These are phyloP conservation scores for Penicillium waksmanii DNA, from an alignment of 495 filamentous ascomycete species.

Conservation along the genomic window DNA sequence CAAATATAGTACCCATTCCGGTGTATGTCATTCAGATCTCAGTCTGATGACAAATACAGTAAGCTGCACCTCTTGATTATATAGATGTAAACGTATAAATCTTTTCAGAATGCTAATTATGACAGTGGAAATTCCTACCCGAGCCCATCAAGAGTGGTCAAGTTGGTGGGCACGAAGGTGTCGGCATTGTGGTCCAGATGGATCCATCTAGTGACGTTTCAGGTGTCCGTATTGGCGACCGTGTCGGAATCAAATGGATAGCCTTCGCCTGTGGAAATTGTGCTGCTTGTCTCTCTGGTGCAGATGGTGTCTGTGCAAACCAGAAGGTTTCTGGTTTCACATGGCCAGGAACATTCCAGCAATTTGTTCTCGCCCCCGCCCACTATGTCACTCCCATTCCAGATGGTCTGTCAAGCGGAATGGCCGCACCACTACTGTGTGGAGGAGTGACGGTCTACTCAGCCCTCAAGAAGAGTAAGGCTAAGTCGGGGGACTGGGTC, in stretches of 20 bases:
- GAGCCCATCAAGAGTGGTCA: constrained; percentile 54
- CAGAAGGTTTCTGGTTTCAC: constrained; percentile 42
- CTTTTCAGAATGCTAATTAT: background rate
- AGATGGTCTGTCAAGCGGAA: constrained; percentile 48
- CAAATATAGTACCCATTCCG: constrained; percentile 53
- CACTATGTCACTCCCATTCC: constrained; percentile 65
- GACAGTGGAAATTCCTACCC: constrained; percentile 50
- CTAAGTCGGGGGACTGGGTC: constrained; percentile 56
- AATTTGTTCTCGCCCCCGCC: constrained; percentile 50
- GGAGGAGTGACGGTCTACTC: constrained; percentile 53
- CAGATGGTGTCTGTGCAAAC: constrained; percentile 52
- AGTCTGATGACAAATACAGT: constrained; percentile 49
- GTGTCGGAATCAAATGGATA: constrained; percentile 55
- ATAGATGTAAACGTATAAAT: background rate
- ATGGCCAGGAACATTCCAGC: constrained; percentile 58
- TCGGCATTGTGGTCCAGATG: constrained; percentile 42
- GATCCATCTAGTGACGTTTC: constrained; percentile 45
- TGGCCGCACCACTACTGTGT: constrained; percentile 60
- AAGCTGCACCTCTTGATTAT: background rate
- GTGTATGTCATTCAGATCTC: constrained; percentile 63
- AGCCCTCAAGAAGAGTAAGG: constrained; percentile 52
- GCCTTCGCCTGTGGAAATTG: constrained; percentile 37
- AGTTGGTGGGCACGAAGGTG: constrained; percentile 57
- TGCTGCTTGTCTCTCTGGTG: constrained; percentile 47
- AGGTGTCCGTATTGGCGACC: constrained; percentile 56